Conservation (phyloP, 2,329 filamentous ascomycete genomes). For the Diaporthe caulivora region DNA sequence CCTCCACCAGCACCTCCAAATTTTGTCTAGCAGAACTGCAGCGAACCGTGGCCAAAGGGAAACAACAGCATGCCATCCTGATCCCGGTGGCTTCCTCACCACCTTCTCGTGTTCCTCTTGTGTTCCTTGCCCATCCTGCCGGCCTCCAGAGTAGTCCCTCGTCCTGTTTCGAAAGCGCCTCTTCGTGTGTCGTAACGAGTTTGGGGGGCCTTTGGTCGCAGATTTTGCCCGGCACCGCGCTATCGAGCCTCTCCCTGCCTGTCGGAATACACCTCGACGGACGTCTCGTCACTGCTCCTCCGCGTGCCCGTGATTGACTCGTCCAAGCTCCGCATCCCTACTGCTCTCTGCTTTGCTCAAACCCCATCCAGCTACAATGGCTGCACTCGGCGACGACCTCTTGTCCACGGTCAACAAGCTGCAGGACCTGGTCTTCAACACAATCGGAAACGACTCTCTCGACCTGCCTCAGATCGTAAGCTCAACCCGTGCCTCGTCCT, state of each 20-base stretch:
- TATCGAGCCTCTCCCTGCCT: slow-evolving; percentile 22
- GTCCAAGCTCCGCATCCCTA: slow-evolving; percentile 24
- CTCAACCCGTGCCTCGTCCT: slow-evolving; percentile 41
- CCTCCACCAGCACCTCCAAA: slow-evolving; percentile 30
- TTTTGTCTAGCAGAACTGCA: slow-evolving; percentile 30
- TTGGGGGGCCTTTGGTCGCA: slow-evolving; percentile 31
- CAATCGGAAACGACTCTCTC: slow-evolving; percentile 97
- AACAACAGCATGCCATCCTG: slow-evolving; percentile 34
- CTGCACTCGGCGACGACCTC: slow-evolving; percentile 94
- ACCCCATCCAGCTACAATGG: slow-evolving; percentile 69
- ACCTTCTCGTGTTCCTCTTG: slow-evolving; percentile 14
- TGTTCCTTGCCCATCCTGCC: slow-evolving; percentile 4
- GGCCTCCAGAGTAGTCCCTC: slow-evolving; percentile 6
- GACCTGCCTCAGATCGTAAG: slow-evolving; percentile 97
- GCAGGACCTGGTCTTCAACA: slow-evolving; percentile 99
- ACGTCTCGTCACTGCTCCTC: slow-evolving; percentile 21
- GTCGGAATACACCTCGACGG: slow-evolving; percentile 6
- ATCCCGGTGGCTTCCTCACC: slow-evolving; percentile 19
- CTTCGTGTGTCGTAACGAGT: slow-evolving; percentile 7
- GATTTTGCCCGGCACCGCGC: slow-evolving; percentile 37
- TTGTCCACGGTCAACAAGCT: slow-evolving; percentile 97
- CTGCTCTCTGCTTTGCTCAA: slow-evolving; percentile 19
- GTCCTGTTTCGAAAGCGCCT: slow-evolving; percentile 9
- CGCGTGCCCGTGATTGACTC: slow-evolving; percentile 20
- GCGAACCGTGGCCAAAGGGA: neutral